Evolutionary conservation across 805 yeast genomes (phyloP), one percentile per base, ranked within the genome.

Genomic region (Ogataea kodamae): DNA sequence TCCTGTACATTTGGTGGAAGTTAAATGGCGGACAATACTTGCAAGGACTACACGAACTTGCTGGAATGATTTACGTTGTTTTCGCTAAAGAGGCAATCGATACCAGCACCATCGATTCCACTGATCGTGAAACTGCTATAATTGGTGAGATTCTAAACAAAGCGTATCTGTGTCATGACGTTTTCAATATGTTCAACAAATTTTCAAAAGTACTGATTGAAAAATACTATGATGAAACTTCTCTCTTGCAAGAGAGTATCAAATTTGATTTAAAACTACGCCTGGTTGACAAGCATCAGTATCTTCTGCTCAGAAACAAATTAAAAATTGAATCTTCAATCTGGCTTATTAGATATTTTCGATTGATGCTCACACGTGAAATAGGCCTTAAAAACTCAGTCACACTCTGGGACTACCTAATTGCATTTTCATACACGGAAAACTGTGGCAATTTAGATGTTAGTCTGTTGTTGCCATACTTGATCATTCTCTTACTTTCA

Each of bases 31-130:
- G 43, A 9, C 22, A 33, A 3, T 70, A 70, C 41, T 68, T 65
- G 41, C 80, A 74, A 48, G 80, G 80, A 1, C 49, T 72, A 30
- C 80, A 74, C 53, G 80, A 74, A 48, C 54, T 74, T 4, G 53
- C 68, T 33, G 80, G 78, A 1, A 48, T 73, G 34, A 57, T 74
- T 6, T 72, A 61, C 46, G 55, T 67, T 12, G 62, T 61, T 33
- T 37, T 74, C 13, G 43, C 50, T 21, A 46, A 51, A 6, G 79
- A 74, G 41, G 49, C 68, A 3, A 47, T 48, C 3, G 34, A 45
- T 22, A 30, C 33, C 25, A 13, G 24, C 9, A 9, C 9, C 13
- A 15, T 36, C 4, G 28, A 24, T 10, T 31, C 27, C 9, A 53
- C 59, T 18, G 46, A 42, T n/a, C n/a, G 4, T 7, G 29, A 19